Base-by-base conservation (phyloP, 2,329 filamentous ascomycete genomes). In the Xylariaceae sp. region DNA sequence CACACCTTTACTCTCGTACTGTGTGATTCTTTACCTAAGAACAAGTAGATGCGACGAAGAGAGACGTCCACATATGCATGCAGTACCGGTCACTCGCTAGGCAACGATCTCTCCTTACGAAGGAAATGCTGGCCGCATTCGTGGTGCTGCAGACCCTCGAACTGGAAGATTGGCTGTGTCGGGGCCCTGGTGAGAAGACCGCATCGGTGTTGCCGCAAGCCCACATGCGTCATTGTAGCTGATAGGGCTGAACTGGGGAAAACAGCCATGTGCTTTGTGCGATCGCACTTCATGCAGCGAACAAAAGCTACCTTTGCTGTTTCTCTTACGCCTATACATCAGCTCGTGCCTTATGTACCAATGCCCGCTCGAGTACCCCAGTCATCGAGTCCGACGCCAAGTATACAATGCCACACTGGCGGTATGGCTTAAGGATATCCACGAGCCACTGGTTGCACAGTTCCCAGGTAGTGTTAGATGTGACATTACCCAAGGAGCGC, bases 241-340 rank as follows among this genome's bases (percentile, higher is more conserved):
- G 47, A 55, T 57, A 57, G 54, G 54, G 54, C 54, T 57, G 54
- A 57, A 49, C 47, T 54, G 40, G 51, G 45, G 48, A 51, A 50
- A 33, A 38, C 35, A 14, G 44, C 41, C 31, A 45, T 27, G 43
- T 51, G 30, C 14, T 5, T 42, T 17, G 17, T 42, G 32, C 19
- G 43, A 27, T 27, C 22, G 22, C 22, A 27, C n/a, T 27, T 35
- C 32, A 49, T 40, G 40, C 44, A 38, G 45, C 47, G 44, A 52
- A 45, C 12, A 45, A 31, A 39, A 27, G 19, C 38, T 35, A 12
- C 22, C 38, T 40, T 36, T 36, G 19, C 14, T 30, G n/a, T 32
- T 38, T 12, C 15, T 17, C 35, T 12, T 12, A 17, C 35, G 19
- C 32, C 22, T 39, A 27, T 7, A 27, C 22, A 27, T 27, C 22